phyloP scores from a whole-genome alignment of 495 filamentous ascomycete species.

The Xylaria scruposa region DNA sequence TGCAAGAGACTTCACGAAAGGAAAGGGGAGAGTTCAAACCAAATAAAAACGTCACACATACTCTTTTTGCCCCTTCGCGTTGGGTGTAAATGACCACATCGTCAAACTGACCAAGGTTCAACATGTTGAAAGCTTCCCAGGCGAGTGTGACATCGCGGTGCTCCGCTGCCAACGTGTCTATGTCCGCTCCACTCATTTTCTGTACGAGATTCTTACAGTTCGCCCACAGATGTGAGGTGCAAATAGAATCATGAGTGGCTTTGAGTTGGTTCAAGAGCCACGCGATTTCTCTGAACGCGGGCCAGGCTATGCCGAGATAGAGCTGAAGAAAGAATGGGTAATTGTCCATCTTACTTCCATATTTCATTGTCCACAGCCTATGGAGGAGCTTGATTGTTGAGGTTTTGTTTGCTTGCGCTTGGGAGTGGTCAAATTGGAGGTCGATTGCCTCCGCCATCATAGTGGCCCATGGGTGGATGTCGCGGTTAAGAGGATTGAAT shows the following conservation, averaged over 20 bases:
- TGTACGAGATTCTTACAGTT: neutral
- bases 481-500: neutral
- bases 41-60: neutral
- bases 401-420: too few relatives aligned
- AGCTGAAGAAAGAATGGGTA: neutral
- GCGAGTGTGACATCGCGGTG: neutral
- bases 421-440: neutral
- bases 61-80: neutral
- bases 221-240: neutral
- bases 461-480: neutral
- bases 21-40: neutral
- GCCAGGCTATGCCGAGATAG: neutral
- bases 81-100: neutral
- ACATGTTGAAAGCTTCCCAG: neutral
- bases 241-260: too few relatives aligned
- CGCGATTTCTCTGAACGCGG: neutral
- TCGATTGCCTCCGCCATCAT: neutral
- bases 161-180: neutral
- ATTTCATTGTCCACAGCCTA: neutral
- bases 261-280: slow-evolving; percentile 6
- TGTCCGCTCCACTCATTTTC: neutral
- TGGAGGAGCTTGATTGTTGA: neutral
- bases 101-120: neutral
- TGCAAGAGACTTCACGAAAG: neutral
- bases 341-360: neutral